Evolutionary conservation across 371 early-diverging fungal genomes (phyloP).

Genomic region (Paraphysoderma sedebokerense): DNA sequence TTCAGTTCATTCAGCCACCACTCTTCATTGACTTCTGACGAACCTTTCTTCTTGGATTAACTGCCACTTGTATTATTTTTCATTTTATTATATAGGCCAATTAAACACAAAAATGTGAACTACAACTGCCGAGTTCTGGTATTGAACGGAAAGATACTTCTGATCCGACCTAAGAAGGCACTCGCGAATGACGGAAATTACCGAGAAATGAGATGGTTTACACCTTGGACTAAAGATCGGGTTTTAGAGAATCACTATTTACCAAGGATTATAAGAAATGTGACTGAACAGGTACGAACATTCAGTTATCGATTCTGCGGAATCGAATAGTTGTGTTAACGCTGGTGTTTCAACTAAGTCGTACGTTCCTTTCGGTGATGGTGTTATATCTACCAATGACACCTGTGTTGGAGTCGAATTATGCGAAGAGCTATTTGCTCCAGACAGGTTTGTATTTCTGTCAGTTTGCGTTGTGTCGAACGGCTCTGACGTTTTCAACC

Average conservation of each 20-base stretch:
- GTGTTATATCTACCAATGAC: conserved; percentile 54
- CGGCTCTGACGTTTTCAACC: background rate
- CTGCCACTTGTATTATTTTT: background rate
- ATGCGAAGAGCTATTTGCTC: conserved; percentile 94
- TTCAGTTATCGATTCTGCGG: conserved; percentile 3
- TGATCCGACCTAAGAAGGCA: conserved; percentile 89
- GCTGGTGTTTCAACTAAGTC: conserved; percentile 8
- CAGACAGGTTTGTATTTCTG: conserved; percentile 35
- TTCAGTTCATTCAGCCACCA: conserved; percentile 1
- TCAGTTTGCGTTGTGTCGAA: background rate
- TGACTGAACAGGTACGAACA: conserved; percentile 48
- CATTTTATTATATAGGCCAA: conserved; percentile 42
- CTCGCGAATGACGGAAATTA: conserved; percentile 96
- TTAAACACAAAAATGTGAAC: conserved; percentile 69
- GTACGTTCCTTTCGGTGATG: conserved; percentile 69
- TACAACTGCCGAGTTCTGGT: conserved; percentile 91
- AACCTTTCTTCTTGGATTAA: background rate
- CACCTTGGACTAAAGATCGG: conserved; percentile 57
- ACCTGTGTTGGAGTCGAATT: conserved; percentile 84
- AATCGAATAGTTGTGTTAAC: conserved; percentile 9
- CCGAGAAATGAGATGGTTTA: conserved; percentile 88
- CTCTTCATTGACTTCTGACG: conserved; percentile 2
- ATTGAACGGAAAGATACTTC: conserved; percentile 56
- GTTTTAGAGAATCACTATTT: conserved; percentile 52
- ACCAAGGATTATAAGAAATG: conserved; percentile 55